Evolutionary conservation across 75 land plant genomes (phyloP).

Genomic region (Sequoia sempervirens): DNA sequence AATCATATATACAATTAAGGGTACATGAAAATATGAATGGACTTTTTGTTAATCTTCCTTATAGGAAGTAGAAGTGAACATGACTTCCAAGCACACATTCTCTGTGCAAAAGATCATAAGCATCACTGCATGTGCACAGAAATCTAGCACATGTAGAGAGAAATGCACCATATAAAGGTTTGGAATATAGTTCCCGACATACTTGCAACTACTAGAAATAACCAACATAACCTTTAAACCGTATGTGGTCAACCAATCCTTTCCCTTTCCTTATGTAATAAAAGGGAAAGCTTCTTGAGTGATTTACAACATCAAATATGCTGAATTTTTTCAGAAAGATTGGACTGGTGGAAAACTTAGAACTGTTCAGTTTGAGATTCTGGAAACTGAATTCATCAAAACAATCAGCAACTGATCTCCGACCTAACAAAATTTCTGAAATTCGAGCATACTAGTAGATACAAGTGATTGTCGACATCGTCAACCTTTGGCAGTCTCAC

Average conservation of each 20-base stretch:
- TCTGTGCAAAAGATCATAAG: neutral
- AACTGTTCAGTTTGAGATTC: neutral
- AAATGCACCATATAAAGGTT: neutral
- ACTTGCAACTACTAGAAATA: neutral
- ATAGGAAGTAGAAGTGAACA: neutral
- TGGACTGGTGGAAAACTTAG: neutral
- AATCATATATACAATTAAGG: neutral
- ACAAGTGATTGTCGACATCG: neutral
- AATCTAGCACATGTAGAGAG: neutral
- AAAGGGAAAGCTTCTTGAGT: neutral
- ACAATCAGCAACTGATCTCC: no score
- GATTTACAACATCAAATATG: neutral
- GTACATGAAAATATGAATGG: neutral
- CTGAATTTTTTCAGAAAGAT: neutral
- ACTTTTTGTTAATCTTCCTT: neutral
- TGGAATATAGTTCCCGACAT: neutral
- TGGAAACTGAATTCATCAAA: neutral
- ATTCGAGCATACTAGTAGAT: neutral
- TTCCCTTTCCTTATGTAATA: neutral
- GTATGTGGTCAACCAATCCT: neutral
- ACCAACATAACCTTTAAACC: neutral
- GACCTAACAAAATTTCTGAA: neutral
- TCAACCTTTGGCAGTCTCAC: neutral
- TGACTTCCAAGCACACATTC: neutral
- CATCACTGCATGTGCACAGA: neutral